Evolutionary conservation across 495 filamentous ascomycete species (phyloP), one percentile per base, ranked within the genome.

Genomic region (Penicillium macrosclerotiorum): DNA sequence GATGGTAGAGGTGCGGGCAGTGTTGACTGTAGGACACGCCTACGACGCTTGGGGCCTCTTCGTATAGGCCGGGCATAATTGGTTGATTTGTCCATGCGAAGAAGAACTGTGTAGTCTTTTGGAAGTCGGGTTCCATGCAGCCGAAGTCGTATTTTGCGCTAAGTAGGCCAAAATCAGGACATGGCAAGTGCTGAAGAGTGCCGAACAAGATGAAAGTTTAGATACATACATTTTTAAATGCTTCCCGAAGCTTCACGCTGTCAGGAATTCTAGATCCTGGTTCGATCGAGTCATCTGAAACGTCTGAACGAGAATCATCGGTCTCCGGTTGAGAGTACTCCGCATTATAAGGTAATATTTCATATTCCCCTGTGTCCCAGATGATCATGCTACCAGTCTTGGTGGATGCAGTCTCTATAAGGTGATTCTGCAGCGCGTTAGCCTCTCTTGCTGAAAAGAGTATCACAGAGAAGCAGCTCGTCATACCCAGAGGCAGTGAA

Each of bases 311-410:
- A 8, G 76, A 73, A 40, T 78, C 72, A 20, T 78, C 77, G 7
- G 69, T 75, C 19, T 71, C 63, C 0, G 68, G 68, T 8, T 40
- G 55, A 5, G 65, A 59, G 37, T 66, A 39, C 0, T 48, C 40
- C 13, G 49, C 43, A 8, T 65, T 54, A 14, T 72, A 67, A 2
- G 78, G 73, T 3, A 87, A 66, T 18, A 86, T 52, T 38, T 72
- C 67, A 52, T 86, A 86, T 42, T 82, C 80, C 6, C 83, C 83
- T 1, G 81, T 85, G 45, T 87, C 83, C 83, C 83, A 87, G 26
- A 87, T 82, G 11, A 87, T 73, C 12, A 87, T 66, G 12, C 78
- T 84, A 2, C 83, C 83, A 0, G 80, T 84, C 9, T 65, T 64
- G 8, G 49, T 36, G 2, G 78, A 82, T 5, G 78, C 83, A 0